Conservation (phyloP, 176 grass and related monocot species). For the Hyparrhenia diplandra region DNA sequence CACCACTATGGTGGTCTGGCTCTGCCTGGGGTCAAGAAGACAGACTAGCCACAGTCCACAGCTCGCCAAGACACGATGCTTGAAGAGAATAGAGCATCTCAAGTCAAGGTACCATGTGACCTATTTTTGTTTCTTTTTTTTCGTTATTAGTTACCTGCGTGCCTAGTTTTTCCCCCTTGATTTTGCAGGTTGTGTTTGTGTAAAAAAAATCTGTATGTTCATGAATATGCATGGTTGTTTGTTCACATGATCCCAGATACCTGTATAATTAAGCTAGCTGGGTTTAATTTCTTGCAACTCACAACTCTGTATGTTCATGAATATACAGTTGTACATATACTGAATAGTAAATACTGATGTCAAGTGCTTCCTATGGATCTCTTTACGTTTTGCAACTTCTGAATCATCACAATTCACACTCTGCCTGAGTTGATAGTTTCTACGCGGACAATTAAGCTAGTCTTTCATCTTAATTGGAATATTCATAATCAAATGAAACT, state of each 20-base stretch:
- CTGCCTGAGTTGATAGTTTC: neutral
- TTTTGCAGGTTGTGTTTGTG: neutral
- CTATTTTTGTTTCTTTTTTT: neutral
- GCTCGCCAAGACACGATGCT: neutral
- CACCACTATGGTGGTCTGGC: neutral
- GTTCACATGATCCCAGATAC: neutral
- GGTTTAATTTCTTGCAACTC: neutral
- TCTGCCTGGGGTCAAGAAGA: slow-evolving; percentile 5
- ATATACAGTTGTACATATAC: slow-evolving; percentile 13
- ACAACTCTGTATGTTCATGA: too few relatives aligned
- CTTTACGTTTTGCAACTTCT: neutral
- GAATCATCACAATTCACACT: neutral
- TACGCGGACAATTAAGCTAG: neutral
- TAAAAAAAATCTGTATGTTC: neutral
- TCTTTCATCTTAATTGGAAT: slow-evolving; percentile 5
- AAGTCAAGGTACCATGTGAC: neutral
- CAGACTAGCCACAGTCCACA: neutral
- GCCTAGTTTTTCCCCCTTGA: neutral
- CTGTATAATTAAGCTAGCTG: neutral
- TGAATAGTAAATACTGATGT: slow-evolving; percentile 26
- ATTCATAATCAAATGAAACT: slow-evolving; percentile 19
- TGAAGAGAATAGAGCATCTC: neutral
- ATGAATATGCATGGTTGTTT: neutral
- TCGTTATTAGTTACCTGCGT: neutral
- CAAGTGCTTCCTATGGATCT: slow-evolving; percentile 12